Evolutionary conservation across 192 early-diverging fungal genomes (phyloP), one percentile per base, ranked within the genome.

Genomic region (Podila verticillata): DNA sequence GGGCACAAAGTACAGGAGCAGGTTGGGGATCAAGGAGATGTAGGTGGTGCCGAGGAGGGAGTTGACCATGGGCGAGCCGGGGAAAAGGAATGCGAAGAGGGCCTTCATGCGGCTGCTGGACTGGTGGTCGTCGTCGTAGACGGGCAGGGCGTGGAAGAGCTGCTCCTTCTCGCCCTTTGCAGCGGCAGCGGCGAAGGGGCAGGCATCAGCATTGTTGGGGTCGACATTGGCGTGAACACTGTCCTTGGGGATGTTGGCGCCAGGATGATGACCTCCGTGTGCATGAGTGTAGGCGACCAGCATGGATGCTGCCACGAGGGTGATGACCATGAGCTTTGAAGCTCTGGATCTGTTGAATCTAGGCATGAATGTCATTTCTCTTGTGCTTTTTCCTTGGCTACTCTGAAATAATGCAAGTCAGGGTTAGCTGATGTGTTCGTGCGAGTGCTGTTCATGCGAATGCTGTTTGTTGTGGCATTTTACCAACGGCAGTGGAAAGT

Each of bases 1-100:
- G 12, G 94, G 94, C 19, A 94, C 92, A 64, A 93, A 93, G 57
- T 92, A 93, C 13, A 95, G 84, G 24, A 95, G 82, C 48, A 95
- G 75, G 81, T 94, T 93, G 20, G 94, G 94, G 62, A 94, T 91
- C 68, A 94, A 82, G 26, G 94, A 94, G 66, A 95, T 95, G 66
- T 95, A 95, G 31, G 90, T 84, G 13, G 93, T 93, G 9, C 89
- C 93, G 30, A 95, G 75, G 10, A 95, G 74, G 20, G 93, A 90
- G 72, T 90, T 90, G 62, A 87, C 84, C 82, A 81, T 79, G 28
- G 89, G 83, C 36, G 70, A 82, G 59, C 89, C 89, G 35, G 89
- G 89, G 65, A 90, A 90, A 28, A 90, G 65, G 64, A 73, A 88
- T 34, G 84, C 82, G 72, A 90, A 88, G 30, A 88, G 70, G 29